Percentiles rank a stretch among this genome's conserved stretches.
Evolutionary conservation across 768 basidiomycete genomes (phyloP).

Genomic region (Calocybe gangraenosa): DNA sequence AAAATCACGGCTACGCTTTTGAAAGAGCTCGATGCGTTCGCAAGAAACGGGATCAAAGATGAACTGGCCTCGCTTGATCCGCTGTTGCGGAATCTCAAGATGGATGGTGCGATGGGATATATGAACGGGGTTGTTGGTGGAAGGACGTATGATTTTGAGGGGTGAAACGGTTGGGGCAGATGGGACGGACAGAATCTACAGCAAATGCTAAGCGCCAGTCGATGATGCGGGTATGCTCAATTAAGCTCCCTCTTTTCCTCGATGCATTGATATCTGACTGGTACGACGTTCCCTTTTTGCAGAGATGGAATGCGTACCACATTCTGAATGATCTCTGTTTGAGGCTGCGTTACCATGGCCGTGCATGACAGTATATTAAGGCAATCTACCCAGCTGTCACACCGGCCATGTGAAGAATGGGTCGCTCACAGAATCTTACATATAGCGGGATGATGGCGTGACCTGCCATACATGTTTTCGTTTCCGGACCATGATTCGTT

Average conservation of each 20-base stretch:
- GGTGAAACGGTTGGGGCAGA: background rate
- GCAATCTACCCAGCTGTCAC: too few species aligned
- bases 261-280: background rate
- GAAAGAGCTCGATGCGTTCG: constrained; percentile 83
- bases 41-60: constrained; percentile 75
- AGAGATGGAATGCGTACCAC: background rate
- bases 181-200: background rate
- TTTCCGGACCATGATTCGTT: too few species aligned
- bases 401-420: too few species aligned
- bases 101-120: constrained; percentile 1
- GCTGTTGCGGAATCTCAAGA: constrained; percentile 54
- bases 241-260: background rate
- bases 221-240: background rate
- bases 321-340: too few species aligned
- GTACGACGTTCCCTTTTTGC: background rate
- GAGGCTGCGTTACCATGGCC: too few species aligned
- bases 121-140: constrained; percentile 1
- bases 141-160: constrained; percentile 12
- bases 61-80: constrained; percentile 83
- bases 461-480: too few species aligned
- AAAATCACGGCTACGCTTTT: constrained; percentile 78
- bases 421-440: too few species aligned
- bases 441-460: too few species aligned
- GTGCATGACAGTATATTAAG: too few species aligned
- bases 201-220: background rate